phyloP scores from a whole-genome alignment of 768 basidiomycete genomes.

The Lyophyllum atratum region DNA sequence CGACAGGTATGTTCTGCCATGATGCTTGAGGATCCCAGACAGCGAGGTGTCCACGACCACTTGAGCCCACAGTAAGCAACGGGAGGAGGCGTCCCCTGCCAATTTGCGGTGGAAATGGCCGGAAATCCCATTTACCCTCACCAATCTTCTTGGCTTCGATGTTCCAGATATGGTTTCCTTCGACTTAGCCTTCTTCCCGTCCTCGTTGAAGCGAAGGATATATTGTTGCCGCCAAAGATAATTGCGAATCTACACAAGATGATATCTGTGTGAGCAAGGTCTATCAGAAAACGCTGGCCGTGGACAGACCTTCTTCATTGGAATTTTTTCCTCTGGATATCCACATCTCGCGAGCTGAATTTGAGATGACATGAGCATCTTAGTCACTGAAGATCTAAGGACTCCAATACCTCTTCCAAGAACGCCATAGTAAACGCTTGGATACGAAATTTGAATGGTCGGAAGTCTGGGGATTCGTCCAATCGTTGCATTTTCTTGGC shows the following conservation, averaged over 20 bases:
- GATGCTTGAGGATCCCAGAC: conserved; percentile 97
- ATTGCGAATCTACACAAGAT: conserved; percentile 67
- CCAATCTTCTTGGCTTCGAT: conserved; percentile 87
- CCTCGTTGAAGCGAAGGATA: conserved; percentile 97
- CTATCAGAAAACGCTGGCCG: conserved; percentile 7
- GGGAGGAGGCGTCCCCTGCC: conserved; percentile 76
- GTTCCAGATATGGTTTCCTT: conserved; percentile 99
- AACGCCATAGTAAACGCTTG: conserved; percentile 97
- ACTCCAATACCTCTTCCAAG: conserved; percentile 73
- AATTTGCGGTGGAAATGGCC: conserved; percentile 88
- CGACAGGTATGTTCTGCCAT: conserved; percentile 75
- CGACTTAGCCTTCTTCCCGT: conserved; percentile 98
- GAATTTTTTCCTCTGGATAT: conserved; percentile 91
- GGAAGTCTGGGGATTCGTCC: conserved; percentile 94
- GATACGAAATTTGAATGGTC: conserved; percentile 99
- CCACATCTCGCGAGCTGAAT: conserved; percentile 78
- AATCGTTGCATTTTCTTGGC: conserved; percentile 98
- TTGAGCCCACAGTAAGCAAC: conserved; percentile 80
- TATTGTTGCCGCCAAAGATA: conserved; percentile 95
- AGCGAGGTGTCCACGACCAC: conserved; percentile 90
- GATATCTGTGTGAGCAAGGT: conserved; percentile 1
- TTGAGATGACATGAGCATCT: background rate
- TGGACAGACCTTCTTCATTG: conserved; percentile 85
- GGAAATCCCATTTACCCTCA: conserved; percentile 83
- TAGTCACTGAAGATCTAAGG: background rate